Base-by-base conservation (phyloP, 164 flowering plant species). In the Amborella trichopoda region DNA sequence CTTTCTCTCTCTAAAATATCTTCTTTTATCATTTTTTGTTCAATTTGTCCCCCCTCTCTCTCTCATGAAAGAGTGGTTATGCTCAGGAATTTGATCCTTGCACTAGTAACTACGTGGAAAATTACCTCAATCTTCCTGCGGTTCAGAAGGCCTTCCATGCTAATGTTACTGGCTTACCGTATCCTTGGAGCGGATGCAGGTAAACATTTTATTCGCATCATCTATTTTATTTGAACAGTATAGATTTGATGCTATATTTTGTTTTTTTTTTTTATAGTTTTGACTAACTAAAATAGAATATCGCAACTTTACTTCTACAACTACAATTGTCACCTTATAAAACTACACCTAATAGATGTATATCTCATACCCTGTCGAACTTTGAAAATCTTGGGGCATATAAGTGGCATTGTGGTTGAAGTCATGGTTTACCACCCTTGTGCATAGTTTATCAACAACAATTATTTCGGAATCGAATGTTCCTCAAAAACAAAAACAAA, bases 111-210 rank as follows among this genome's bases (percentile, higher is more conserved):
- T 80, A 77, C 41, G 67, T 64, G 2, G 20, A 49, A 22, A 70
- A 73, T 10, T 83, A 80, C 50, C 23, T 86, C 26, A 86, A 86
- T 28, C 34, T 60, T 5, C 65, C 68, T 1, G 67, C 71, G 3
- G 95, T 86, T 19, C 95, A 82, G 60, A 20, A 61, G 26, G 83
- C 93, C 13, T 54, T 86, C 14, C 95, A 86, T 68, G 89, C 78
- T 32, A 72, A 48, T 32, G 53, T 48, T 14, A 40, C 59, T 42
- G 46, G 39, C 18, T 28, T 54, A 5, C n/a, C 25, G 12, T 3
- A 34, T 37, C 50, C 46, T 6, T 54, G 58, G 58, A 9, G 44
- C 13, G 27, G 42, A 14, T 77, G 78, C 76, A 73, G 73, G 81
- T 72, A 54, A 14, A 10, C n/a, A n/a, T n/a, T n/a, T n/a, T n/a